A percentile compares a stretch with the other conserved stretches of the same genome.
phyloP scores from a whole-genome alignment of 2,329 filamentous ascomycete species.

The Intubia oerlemansii region DNA sequence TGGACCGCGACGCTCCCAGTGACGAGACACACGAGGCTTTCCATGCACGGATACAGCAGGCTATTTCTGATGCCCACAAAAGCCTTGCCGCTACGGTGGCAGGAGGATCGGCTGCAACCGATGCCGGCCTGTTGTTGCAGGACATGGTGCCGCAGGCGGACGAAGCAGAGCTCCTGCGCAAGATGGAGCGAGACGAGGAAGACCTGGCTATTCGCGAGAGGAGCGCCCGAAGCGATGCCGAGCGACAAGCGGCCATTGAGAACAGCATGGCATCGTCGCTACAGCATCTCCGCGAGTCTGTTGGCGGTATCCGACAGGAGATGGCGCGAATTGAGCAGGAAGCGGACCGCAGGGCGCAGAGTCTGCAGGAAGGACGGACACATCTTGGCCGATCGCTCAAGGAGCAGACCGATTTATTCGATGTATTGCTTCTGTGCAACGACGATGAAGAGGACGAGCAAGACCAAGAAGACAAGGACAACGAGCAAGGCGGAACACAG shows the following conservation, averaged over 20 bases:
- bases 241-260: conserved; percentile 6
- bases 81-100: not conserved
- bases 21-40: conserved; percentile 6
- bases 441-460: conserved; percentile 1
- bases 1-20: conserved; percentile 2
- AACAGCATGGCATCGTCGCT: conserved; percentile 6
- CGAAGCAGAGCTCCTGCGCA: not conserved
- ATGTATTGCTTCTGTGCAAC: conserved; percentile 3
- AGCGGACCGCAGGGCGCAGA: conserved; percentile 6
- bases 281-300: conserved; percentile 6
- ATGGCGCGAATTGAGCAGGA: conserved; percentile 8
- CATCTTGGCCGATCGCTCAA: conserved; percentile 7
- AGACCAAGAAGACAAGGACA: conserved; percentile 1
- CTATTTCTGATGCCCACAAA: conserved; percentile 1
- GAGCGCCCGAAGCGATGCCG: conserved; percentile 26
- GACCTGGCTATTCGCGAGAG: conserved; percentile 48
- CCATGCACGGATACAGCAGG: conserved; percentile 5
- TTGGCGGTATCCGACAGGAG: conserved; percentile 6
- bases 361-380: conserved; percentile 4
- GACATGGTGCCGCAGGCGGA: no score
- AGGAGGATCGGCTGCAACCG: not conserved
- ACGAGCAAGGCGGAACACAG: no score
- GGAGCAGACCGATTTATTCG: conserved; percentile 7
- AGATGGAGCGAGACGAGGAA: conserved; percentile 21
- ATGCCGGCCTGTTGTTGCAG: no score